Evolutionary conservation across 2,329 filamentous ascomycete species (phyloP).

Genomic region (Aureobasidium sp.): DNA sequence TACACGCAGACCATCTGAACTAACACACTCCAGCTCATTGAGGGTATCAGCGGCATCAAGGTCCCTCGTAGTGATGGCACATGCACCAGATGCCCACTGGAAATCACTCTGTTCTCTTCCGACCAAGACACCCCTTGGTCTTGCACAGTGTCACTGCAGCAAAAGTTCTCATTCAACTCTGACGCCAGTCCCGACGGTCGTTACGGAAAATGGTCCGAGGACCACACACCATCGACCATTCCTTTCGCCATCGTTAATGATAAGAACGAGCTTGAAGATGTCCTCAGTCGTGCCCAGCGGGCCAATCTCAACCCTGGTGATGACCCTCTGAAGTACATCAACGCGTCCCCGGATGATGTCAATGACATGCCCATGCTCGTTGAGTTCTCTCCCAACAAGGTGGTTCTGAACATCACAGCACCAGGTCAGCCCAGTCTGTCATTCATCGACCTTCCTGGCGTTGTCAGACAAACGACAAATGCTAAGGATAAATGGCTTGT

Average conservation of each 20-base stretch:
- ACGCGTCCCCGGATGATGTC: slow-evolving; percentile 18
- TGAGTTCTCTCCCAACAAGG: slow-evolving; percentile 75
- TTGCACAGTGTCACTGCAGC: slow-evolving; percentile 60
- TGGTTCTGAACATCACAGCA: slow-evolving; percentile 67
- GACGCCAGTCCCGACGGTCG: slow-evolving; percentile 37
- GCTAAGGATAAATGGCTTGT: slow-evolving; percentile 60
- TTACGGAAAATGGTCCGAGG: slow-evolving; percentile 60
- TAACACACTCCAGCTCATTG: slow-evolving; percentile 29
- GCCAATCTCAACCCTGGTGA: slow-evolving; percentile 64
- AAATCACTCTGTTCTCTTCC: slow-evolving; percentile 61
- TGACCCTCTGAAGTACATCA: slow-evolving; percentile 36
- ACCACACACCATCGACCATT: slow-evolving; percentile 35
- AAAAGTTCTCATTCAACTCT: slow-evolving; percentile 54
- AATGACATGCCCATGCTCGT: slow-evolving; percentile 36
- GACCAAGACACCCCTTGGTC: slow-evolving; percentile 47
- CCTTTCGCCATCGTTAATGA: slow-evolving; percentile 59
- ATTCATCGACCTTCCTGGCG: slow-evolving; percentile 79
- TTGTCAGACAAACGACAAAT: slow-evolving; percentile 63
- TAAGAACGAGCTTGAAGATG: slow-evolving; percentile 56
- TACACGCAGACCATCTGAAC: not conserved
- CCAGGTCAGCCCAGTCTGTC: slow-evolving; percentile 65
- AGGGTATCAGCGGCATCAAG: slow-evolving; percentile 53
- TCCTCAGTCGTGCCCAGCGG: slow-evolving; percentile 67
- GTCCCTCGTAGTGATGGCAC: slow-evolving; percentile 64
- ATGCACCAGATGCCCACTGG: slow-evolving; percentile 73